Conservation (phyloP, 805 yeast species). For the Lipomyces oligophaga region DNA sequence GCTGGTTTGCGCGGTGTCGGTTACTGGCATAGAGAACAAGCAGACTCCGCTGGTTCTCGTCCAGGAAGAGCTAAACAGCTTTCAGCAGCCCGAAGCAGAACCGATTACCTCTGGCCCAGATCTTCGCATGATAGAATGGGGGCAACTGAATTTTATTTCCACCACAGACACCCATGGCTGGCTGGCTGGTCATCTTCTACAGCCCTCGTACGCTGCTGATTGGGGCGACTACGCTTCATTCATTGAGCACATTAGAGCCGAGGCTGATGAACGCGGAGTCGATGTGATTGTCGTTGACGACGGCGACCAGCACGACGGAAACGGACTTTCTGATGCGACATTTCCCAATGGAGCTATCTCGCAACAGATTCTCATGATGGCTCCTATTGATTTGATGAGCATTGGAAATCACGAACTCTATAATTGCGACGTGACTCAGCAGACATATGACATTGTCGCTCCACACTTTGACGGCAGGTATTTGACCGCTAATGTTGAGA, state of each 20-base stretch:
- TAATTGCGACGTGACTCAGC: constrained; percentile 54
- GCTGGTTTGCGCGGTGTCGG: no score
- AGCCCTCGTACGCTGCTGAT: constrained; percentile 70
- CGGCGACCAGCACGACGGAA: constrained; percentile 94
- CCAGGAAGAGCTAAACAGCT: no score
- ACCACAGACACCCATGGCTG: constrained; percentile 97
- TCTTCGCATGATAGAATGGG: constrained; percentile 58
- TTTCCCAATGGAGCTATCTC: constrained; percentile 64
- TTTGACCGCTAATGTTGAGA: constrained; percentile 46
- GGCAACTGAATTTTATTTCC: constrained; percentile 77
- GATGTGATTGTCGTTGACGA: constrained; percentile 79
- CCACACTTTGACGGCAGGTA: constrained; percentile 57
- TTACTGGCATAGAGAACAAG: no score
- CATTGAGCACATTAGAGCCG: constrained; percentile 46
- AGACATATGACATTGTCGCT: constrained; percentile 62
- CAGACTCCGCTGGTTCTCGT: no score
- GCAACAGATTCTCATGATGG: constrained; percentile 54
- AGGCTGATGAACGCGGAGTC: constrained; percentile 46
- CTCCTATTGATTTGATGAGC: constrained; percentile 73
- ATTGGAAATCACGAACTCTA: constrained; percentile 92
- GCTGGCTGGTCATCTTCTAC: constrained; percentile 86
- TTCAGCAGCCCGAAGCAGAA: constrained; percentile 39
- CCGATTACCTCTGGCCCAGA: constrained; percentile 39
- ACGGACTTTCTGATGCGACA: constrained; percentile 76
- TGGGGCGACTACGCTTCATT: constrained; percentile 92